Conservation (phyloP, 305 asterid genomes). For the Solanum hybrid region DNA sequence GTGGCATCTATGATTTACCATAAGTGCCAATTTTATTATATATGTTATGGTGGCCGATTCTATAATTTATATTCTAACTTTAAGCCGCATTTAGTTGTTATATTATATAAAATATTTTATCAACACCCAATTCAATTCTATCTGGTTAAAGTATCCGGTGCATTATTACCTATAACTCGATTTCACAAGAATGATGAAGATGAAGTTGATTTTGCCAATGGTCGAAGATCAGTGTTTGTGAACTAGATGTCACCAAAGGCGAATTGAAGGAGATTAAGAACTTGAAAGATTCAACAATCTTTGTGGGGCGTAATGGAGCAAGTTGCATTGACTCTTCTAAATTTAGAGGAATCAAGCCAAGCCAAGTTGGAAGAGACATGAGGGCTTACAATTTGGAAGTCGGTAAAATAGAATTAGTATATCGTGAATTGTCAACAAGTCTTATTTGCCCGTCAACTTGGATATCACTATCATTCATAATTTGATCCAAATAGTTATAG, state of each 20-base stretch:
- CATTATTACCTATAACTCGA: background rate
- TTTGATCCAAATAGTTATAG: no score
- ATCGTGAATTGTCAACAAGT: background rate
- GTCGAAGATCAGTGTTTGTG: no score
- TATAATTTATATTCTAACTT: no score
- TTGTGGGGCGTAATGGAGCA: background rate
- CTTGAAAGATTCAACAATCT: background rate
- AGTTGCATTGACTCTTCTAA: background rate
- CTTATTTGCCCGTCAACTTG: background rate
- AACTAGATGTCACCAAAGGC: no score
- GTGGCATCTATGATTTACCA: background rate
- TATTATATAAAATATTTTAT: no score
- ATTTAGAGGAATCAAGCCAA: background rate
- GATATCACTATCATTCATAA: background rate
- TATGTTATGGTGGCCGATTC: no score
- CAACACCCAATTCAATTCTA: background rate
- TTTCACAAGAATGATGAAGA: background rate
- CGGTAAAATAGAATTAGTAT: background rate
- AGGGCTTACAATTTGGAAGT: background rate
- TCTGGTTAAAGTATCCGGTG: background rate
- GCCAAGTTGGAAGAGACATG: background rate
- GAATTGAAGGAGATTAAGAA: no score
- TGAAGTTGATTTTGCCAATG: background rate
- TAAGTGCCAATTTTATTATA: no score
- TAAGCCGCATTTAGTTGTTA: no score